Percentiles rank a stretch among this genome's conserved stretches.
These are phyloP conservation scores for Coemansia sp. DNA, from an alignment of 192 early-diverging fungal species.

Conservation along the genomic window DNA sequence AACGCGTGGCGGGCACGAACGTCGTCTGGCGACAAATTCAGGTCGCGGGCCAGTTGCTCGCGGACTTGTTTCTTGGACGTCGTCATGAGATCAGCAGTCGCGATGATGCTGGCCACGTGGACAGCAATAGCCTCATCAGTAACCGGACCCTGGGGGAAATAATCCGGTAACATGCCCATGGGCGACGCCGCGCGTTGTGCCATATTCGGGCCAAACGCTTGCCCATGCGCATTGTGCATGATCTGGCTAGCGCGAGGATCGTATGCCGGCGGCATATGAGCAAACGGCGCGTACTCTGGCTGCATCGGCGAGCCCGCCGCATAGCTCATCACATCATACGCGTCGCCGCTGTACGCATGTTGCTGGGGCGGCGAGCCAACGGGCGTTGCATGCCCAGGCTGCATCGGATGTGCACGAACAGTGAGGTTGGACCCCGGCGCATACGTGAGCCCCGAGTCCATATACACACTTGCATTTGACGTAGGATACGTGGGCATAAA, in stretches of 20 bases:
- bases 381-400: conserved; percentile 28
- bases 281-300: conserved; percentile 22
- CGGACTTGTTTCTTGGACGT: conserved; percentile 97
- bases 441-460: conserved; percentile 43
- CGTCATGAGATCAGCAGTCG: conserved; percentile 88
- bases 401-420: conserved; percentile 16
- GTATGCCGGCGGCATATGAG: conserved; percentile 34
- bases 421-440: conserved; percentile 41
- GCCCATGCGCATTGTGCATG: not conserved
- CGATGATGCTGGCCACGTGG: conserved; percentile 76
- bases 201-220: conserved; percentile 9
- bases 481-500: conserved; percentile 26
- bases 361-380: conserved; percentile 27
- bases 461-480: conserved; percentile 46
- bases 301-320: conserved; percentile 33
- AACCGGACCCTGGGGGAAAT: conserved; percentile 38
- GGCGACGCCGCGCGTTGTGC: conserved; percentile 33
- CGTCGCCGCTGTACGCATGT: conserved; percentile 39
- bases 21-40: conserved; percentile 35
- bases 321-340: conserved; percentile 45
- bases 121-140: conserved; percentile 69
- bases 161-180: conserved; percentile 30
- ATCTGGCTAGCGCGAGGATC: conserved; percentile 48
- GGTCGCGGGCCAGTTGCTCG: conserved; percentile 55
- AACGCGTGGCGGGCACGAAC: conserved; percentile 26